These are phyloP conservation scores for Pseudogymnoascus verrucosus DNA, from an alignment of 2,329 filamentous ascomycete genomes.

Conservation along the genomic window DNA sequence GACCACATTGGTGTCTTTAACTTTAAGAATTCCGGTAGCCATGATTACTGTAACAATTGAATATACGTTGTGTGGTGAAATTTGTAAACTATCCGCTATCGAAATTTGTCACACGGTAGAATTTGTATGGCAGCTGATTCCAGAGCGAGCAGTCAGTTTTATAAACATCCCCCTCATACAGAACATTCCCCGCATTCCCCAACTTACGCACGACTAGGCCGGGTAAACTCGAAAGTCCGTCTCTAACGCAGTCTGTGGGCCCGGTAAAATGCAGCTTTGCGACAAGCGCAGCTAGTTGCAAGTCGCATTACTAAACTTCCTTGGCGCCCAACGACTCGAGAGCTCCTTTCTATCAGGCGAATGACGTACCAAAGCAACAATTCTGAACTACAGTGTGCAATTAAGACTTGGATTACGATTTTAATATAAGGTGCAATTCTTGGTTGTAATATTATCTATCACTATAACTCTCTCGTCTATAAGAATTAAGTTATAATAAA, in stretches of 20 bases:
- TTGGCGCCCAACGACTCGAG: not conserved
- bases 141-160: not conserved
- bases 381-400: not conserved
- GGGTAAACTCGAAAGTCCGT: not conserved
- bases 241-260: not conserved
- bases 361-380: not conserved
- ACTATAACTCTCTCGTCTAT: not conserved
- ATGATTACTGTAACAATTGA: slow-evolving; percentile 11
- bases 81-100: not conserved
- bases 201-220: not conserved
- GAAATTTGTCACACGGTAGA: not conserved
- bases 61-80: not conserved
- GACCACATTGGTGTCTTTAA: slow-evolving; percentile 30
- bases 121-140: not conserved
- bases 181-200: not conserved
- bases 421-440: not conserved
- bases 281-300: not conserved
- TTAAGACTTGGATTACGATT: not conserved
- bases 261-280: not conserved
- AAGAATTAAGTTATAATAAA: not conserved
- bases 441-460: not conserved
- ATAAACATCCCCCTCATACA: not conserved
- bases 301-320: slow-evolving; percentile 1
- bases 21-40: slow-evolving; percentile 26
- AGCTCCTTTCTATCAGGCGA: not conserved